A percentile compares a stretch with the other conserved stretches of the same genome.
These are phyloP conservation scores for Colletotrichum higginsianum DNA, from an alignment of 2,329 filamentous ascomycete species.

Conservation along the genomic window DNA sequence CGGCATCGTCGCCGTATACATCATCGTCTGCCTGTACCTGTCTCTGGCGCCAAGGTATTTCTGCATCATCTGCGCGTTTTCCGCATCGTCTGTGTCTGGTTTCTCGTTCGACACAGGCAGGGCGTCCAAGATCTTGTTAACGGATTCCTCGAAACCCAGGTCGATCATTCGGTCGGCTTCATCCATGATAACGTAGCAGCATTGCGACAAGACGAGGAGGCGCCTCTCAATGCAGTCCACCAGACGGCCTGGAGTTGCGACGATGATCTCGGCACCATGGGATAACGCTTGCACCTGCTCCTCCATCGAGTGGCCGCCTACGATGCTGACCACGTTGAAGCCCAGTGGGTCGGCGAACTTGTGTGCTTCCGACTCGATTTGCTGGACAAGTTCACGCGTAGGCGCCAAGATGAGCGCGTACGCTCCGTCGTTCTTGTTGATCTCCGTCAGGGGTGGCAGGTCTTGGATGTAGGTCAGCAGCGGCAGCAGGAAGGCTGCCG, in stretches of 20 bases:
- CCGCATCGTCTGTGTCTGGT: constrained; percentile 92
- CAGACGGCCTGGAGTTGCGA: constrained; percentile 97
- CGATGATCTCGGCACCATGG: constrained; percentile 96
- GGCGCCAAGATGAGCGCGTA: constrained; percentile 98
- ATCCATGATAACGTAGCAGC: constrained; percentile 99
- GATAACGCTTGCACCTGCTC: constrained; percentile 92
- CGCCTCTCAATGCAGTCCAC: constrained; percentile 97
- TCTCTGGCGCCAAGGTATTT: constrained; percentile 81
- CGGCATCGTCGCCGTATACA: constrained; percentile 99
- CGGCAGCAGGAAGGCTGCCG: constrained; percentile 92
- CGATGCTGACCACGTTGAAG: constrained; percentile 95
- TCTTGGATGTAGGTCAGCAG: constrained; percentile 95
- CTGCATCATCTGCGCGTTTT: constrained; percentile 89
- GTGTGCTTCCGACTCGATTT: constrained; percentile 93
- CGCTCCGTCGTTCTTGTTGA: constrained; percentile 93
- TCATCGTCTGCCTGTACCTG: constrained; percentile 97
- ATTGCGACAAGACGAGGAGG: constrained; percentile 92
- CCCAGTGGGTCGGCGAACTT: constrained; percentile 93
- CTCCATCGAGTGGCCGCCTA: constrained; percentile 96
- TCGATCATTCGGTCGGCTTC: constrained; percentile 99
- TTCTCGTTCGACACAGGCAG: constrained; percentile 95
- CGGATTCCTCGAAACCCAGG: constrained; percentile 95
- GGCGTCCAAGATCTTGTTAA: constrained; percentile 97
- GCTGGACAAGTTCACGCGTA: constrained; percentile 96
- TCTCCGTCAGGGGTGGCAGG: constrained; percentile 85